Base-by-base conservation (phyloP, 2,329 filamentous ascomycete genomes). In the Hansfordia pulvinata region DNA sequence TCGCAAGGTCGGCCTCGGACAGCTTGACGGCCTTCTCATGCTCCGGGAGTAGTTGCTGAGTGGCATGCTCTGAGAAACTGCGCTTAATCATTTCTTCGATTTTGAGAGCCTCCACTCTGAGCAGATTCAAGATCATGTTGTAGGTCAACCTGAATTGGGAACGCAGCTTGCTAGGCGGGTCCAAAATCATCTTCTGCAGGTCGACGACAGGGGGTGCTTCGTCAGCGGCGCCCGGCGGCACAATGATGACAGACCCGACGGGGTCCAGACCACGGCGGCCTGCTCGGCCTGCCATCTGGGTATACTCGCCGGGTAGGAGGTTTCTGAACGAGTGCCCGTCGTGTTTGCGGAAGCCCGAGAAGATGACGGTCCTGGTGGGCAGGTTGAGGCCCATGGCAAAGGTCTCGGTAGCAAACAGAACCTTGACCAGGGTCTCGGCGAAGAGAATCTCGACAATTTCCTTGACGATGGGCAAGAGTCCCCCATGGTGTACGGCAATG, bases 71-170 rank as follows among this genome's bases (percentile, higher is more conserved):
- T 27, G 88, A 94, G 62, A 98, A 98, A 50, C 86, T 94, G 38
- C 90, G 79, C 65, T 98, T 98, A 61, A 98, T 98, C 90, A 98
- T 98, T 54, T 98, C 90, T 50, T 98, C 90, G 40, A 98, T 96
- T 58, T 94, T 96, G 37, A 98, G 58, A 3, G 90, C 90, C 52
- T 98, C 90, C 3, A 98, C 90, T 19, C 90, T 78, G 25, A 98
- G 63, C 17, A 98, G 62, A 45, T 96, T 98, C 17, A 98, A 61
- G 33, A 98, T 98, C 90, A 98, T 98, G 55, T 96, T 98, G 62
- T 98, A 98, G 0, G 92, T 98, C 25, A 98, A 63, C 33, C 90
- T 74, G 62, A 98, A 98, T 46, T 98, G 90, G 6, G 88, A 96
- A 24, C 85, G 74, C 25, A 98, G 67, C 55, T 96, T 96, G 15